These are phyloP conservation scores for Metarhizium anisopliae DNA, from an alignment of 2,329 filamentous ascomycete species.

Conservation along the genomic window DNA sequence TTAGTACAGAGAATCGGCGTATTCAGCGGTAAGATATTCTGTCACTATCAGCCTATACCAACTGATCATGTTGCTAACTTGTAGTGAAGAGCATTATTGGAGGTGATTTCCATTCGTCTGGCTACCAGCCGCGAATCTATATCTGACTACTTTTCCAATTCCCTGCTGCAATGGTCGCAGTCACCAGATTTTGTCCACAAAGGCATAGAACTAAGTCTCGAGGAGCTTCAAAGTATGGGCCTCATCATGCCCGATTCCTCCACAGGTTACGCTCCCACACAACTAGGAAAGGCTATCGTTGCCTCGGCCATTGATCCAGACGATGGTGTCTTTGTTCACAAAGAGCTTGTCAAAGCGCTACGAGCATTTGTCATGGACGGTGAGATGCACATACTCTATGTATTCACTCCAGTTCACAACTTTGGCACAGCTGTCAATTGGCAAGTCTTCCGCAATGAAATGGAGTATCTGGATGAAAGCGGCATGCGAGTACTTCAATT, in stretches of 20 bases:
- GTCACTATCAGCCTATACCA: neutral
- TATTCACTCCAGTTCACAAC: conserved; percentile 64
- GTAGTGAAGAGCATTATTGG: conserved; percentile 52
- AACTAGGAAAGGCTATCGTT: conserved; percentile 61
- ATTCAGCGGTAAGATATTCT: conserved; percentile 46
- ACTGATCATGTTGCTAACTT: neutral
- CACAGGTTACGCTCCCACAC: conserved; percentile 50
- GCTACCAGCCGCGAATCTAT: conserved; percentile 57
- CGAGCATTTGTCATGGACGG: conserved; percentile 71
- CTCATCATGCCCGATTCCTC: conserved; percentile 44
- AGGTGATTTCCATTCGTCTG: conserved; percentile 59
- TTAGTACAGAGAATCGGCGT: conserved; percentile 57
- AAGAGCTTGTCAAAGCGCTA: conserved; percentile 58
- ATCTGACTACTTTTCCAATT: conserved; percentile 59
- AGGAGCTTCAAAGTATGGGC: conserved; percentile 44
- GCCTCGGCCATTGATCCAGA: conserved; percentile 65
- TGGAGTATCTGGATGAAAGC: conserved; percentile 63
- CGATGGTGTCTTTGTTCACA: conserved; percentile 64
- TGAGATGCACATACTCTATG: conserved; percentile 72
- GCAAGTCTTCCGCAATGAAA: conserved; percentile 62
- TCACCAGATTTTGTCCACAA: conserved; percentile 37
- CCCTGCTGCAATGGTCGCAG: conserved; percentile 53
- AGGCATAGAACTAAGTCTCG: conserved; percentile 50
- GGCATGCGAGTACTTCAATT: conserved; percentile 59
- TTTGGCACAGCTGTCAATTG: conserved; percentile 53